Percentiles rank a stretch among this genome's conserved stretches.
These are phyloP conservation scores for Oenanthe sinensis DNA, from an alignment of 129 eudicot genomes.

Conservation along the genomic window DNA sequence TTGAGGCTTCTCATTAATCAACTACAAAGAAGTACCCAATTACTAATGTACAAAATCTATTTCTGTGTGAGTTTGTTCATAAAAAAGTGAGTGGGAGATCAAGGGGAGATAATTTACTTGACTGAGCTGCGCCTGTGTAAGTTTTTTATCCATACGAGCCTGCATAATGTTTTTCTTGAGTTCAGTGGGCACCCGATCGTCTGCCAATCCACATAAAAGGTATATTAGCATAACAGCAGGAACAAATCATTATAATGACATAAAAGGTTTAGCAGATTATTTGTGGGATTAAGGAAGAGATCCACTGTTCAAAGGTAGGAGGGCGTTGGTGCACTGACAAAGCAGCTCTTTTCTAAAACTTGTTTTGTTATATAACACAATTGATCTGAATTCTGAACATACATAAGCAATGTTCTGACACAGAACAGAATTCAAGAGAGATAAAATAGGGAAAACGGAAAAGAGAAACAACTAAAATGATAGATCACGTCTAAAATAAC, in stretches of 20 bases:
- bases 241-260: background rate
- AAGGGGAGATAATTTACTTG: background rate
- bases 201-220: background rate
- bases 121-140: slow-evolving; percentile 11
- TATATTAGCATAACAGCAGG: background rate
- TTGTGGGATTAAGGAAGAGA: background rate
- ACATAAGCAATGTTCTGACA: background rate
- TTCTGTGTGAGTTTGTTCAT: background rate
- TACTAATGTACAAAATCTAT: background rate
- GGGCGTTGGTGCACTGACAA: background rate
- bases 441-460: background rate
- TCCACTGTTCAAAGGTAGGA: background rate
- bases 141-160: slow-evolving; percentile 13
- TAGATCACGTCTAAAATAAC: background rate
- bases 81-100: background rate
- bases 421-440: background rate
- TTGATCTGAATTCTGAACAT: background rate
- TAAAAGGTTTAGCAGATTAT: background rate
- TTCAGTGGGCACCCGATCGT: slow-evolving; percentile 12
- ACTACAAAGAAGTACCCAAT: background rate
- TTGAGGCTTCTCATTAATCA: slow-evolving; percentile 11
- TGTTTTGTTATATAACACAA: background rate
- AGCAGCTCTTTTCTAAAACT: background rate
- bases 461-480: background rate
- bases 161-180: slow-evolving; percentile 10